Evolutionary conservation across 345 rosid genomes (phyloP).

Genomic region (Streptanthus diversifolius): DNA sequence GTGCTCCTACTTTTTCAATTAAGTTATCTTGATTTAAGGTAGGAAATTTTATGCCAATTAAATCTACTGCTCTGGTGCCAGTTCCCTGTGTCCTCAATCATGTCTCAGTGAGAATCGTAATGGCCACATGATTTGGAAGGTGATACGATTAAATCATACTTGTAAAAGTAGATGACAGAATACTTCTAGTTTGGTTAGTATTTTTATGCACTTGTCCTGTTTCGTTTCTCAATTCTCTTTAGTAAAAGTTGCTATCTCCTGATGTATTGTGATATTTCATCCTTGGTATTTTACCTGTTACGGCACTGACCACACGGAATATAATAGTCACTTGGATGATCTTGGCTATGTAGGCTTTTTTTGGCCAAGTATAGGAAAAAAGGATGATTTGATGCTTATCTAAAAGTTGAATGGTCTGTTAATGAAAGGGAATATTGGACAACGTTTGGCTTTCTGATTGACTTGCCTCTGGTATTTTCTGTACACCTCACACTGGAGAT

Average conservation of each 20-base stretch:
- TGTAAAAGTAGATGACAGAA: slow-evolving; percentile 31
- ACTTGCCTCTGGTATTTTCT: slow-evolving; percentile 12
- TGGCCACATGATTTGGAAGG: slow-evolving; percentile 41
- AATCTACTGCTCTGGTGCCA: slow-evolving; percentile 36
- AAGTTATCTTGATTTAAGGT: slow-evolving; percentile 32
- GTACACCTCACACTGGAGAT: neutral
- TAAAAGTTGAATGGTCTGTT: slow-evolving; percentile 1
- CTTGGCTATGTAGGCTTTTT: neutral
- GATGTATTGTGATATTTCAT: slow-evolving; percentile 6
- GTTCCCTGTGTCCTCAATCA: slow-evolving; percentile 35
- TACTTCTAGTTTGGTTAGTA: slow-evolving; percentile 1
- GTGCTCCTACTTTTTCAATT: slow-evolving; percentile 24
- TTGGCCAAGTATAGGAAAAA: neutral
- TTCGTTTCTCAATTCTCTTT: neutral
- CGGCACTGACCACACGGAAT: neutral
- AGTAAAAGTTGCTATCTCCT: neutral
- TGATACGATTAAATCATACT: slow-evolving; percentile 34
- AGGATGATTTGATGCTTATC: neutral
- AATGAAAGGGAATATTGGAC: neutral
- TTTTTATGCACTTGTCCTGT: neutral
- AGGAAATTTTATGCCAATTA: slow-evolving; percentile 36
- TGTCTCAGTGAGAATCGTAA: slow-evolving; percentile 37
- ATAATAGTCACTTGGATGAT: neutral
- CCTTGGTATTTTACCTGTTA: neutral
- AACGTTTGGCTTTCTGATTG: slow-evolving; percentile 13